phyloP scores from a whole-genome alignment of 306 rosid species.

The Glycine latifolia region DNA sequence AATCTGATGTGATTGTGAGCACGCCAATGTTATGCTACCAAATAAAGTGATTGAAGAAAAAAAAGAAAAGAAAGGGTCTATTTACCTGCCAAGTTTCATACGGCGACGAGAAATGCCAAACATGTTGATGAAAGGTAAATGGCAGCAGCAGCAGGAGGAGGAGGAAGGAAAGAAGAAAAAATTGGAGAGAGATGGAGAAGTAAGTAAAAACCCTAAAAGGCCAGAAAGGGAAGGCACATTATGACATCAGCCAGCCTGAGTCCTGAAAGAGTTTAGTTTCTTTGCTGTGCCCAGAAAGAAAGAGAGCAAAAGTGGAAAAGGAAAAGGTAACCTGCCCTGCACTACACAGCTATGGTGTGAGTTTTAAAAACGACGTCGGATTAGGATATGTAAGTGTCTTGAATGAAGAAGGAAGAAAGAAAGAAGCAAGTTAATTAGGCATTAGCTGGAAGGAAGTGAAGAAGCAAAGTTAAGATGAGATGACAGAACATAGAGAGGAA shows the following conservation, averaged over 20 bases:
- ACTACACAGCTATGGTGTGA: neutral
- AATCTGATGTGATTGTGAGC: slow-evolving; percentile 46
- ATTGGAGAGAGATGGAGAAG: neutral
- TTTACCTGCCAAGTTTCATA: slow-evolving; percentile 79
- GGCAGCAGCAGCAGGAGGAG: neutral
- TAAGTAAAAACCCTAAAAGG: slow-evolving; percentile 26
- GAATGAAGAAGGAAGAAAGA: neutral
- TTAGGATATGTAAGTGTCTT: neutral
- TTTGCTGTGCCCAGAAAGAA: neutral
- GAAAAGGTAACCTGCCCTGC: neutral
- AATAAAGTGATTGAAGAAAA: neutral
- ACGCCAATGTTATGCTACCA: neutral
- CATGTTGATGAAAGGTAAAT: slow-evolving; percentile 49
- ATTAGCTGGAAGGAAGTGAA: neutral
- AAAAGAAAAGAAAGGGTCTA: neutral
- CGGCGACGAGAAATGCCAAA: slow-evolving; percentile 92
- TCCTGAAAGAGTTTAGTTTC: neutral
- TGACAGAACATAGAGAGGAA: slow-evolving; percentile 17
- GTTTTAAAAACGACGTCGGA: neutral
- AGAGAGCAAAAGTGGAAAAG: neutral
- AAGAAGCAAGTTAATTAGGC: too few relatives aligned
- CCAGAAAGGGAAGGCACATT: slow-evolving; percentile 27
- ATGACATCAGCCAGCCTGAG: slow-evolving; percentile 1
- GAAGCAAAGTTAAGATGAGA: neutral
- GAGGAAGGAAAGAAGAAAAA: neutral